These are phyloP conservation scores for Chaetomium sp. DNA, from an alignment of 2,329 filamentous ascomycete species.

Conservation along the genomic window DNA sequence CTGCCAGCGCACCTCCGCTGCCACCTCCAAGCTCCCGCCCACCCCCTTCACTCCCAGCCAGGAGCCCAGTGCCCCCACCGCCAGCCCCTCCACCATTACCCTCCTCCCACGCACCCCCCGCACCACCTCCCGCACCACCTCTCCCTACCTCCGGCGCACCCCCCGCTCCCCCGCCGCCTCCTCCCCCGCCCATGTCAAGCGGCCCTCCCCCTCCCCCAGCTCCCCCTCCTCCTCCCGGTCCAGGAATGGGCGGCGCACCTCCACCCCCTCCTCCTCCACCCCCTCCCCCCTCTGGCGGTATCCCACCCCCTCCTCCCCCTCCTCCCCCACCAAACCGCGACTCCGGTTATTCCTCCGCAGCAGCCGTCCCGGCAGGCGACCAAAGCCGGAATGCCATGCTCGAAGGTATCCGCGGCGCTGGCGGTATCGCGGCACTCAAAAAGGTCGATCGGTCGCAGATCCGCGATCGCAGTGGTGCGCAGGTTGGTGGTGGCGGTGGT, in stretches of 20 bases:
- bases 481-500: slow-evolving; percentile 44
- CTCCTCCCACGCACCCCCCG: slow-evolving; percentile 30
- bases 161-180: slow-evolving; percentile 20
- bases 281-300: slow-evolving; percentile 34
- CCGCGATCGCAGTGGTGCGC: slow-evolving; percentile 61
- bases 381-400: slow-evolving; percentile 53
- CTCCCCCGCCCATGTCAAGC: slow-evolving; percentile 30
- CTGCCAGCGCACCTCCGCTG: slow-evolving; percentile 39
- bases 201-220: slow-evolving; percentile 34
- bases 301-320: slow-evolving; percentile 43
- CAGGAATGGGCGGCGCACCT: slow-evolving; percentile 25
- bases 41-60: slow-evolving; percentile 39
- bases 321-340: slow-evolving; percentile 52
- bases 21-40: slow-evolving; percentile 48
- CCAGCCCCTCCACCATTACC: slow-evolving; percentile 24
- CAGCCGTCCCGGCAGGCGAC: slow-evolving; percentile 37
- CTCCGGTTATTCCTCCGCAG: slow-evolving; percentile 49
- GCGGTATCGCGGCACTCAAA: slow-evolving; percentile 61
- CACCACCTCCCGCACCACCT: slow-evolving; percentile 34
- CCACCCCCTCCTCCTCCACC: slow-evolving; percentile 44
- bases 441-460: slow-evolving; percentile 69
- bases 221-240: slow-evolving; percentile 32
- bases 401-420: slow-evolving; percentile 65
- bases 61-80: slow-evolving; percentile 35
- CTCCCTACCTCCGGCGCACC: slow-evolving; percentile 25